Evolutionary conservation across 805 yeast genomes (phyloP), one percentile per base, ranked within the genome.

Genomic region (Jamesozyma lodderae): DNA sequence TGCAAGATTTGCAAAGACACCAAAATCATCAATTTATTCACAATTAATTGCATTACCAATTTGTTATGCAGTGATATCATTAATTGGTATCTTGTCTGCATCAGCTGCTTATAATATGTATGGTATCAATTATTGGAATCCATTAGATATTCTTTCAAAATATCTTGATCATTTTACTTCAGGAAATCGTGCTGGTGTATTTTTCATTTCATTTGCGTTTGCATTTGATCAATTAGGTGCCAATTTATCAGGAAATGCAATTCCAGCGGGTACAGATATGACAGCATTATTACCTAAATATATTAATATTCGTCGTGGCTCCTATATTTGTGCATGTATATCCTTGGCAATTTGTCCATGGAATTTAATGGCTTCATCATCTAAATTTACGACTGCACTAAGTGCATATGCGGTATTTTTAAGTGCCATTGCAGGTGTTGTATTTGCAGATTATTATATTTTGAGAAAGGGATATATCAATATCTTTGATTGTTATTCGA

Each of bases 81-180:
- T 87, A 47, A 79, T 87, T 55, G 95, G 96, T 57, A 80, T 86
- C 41, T 65, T 86, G 42, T 85, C 86, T 17, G 78, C 94, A 20
- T 79, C 94, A 7, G 83, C 95, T 1, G 79, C 92, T 3, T 67
- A 77, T 31, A 57, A 69, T 4, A 55, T 83, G 49, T 84, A 77
- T 55, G 83, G 81, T 19, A 75, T 70, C 45, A 72, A 84, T 23
- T 73, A 72, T 55, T 86, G 96, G 96, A 73, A 81, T 37, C 96
- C 96, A 6, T 63, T 86, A 41, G 94, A 82, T 47, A 83, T 83
- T 4, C 66, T 86, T 48, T 70, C 70, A 13, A 64, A 72, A 35
- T 83, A 81, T 52, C 70, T 86, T 48, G 74, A 74, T 35, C 55
- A 67, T 39, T 51, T 28, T 31, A 57, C 73, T 4, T 40, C 70